Conservation (phyloP, 768 basidiomycete species). For the Lentinus brumalis region DNA sequence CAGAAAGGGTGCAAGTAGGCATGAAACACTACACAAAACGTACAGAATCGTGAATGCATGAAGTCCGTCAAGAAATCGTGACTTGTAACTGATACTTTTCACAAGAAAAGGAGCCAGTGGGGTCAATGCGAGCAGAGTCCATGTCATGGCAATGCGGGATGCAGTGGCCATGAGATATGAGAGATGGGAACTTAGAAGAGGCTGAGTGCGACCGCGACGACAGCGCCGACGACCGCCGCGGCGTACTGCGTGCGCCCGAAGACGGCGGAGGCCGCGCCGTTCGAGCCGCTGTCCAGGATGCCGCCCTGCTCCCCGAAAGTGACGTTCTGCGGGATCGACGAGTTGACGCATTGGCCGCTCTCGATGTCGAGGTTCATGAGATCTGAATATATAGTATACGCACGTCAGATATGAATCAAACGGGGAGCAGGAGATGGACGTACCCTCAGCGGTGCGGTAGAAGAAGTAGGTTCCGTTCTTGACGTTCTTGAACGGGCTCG, state of each 20-base stretch:
- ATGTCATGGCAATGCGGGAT: no score
- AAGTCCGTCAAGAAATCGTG: no score
- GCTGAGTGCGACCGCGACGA: constrained; percentile 4
- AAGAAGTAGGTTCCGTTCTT: constrained; percentile 32
- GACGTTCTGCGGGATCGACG: constrained; percentile 24
- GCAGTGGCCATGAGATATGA: no score
- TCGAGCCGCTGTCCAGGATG: constrained; percentile 13
- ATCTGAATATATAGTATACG: not conserved
- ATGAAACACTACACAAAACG: no score
- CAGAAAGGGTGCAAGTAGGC: no score
- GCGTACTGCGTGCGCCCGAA: constrained; percentile 12
- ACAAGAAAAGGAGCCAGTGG: no score
- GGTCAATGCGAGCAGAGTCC: no score
- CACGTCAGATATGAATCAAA: not conserved
- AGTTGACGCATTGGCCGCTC: constrained; percentile 24
- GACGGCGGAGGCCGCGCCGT: not conserved
- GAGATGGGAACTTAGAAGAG: not conserved
- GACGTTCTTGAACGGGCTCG: constrained; percentile 33
- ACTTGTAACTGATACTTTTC: no score
- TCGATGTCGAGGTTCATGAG: constrained; percentile 24
- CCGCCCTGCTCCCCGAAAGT: constrained; percentile 29
- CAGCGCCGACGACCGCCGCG: not conserved
- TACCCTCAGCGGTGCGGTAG: constrained; percentile 27
- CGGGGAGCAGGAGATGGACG: not conserved
- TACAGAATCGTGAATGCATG: no score